phyloP scores from a whole-genome alignment of 257 asterid genomes.

The Solanum gracilifrons region DNA sequence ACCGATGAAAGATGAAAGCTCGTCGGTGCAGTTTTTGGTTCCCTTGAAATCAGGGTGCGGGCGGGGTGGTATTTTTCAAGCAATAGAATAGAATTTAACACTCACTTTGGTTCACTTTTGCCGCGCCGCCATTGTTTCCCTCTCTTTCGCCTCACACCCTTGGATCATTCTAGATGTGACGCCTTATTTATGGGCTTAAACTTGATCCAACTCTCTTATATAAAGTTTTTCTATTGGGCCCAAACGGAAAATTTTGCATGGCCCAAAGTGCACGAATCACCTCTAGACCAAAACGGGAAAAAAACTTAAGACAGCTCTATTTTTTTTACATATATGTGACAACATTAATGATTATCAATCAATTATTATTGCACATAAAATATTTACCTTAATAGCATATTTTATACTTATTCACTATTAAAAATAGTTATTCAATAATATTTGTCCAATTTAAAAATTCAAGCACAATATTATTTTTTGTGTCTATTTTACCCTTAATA shows the following conservation, averaged over 20 bases:
- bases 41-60: background rate
- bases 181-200: background rate
- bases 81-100: background rate
- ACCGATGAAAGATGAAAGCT: background rate
- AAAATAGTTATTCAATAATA: no score
- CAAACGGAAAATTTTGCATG: background rate
- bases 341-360: background rate
- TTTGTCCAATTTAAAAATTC: no score
- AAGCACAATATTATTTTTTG: background rate
- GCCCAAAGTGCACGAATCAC: background rate
- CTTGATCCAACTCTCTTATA: background rate
- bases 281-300: background rate
- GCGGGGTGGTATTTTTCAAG: background rate
- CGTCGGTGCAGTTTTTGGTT: background rate
- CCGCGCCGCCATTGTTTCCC: slow-evolving; percentile 2
- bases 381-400: background rate
- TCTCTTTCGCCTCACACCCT: background rate
- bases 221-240: background rate
- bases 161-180: background rate
- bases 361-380: background rate
- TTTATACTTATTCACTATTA: no score
- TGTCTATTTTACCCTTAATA: no score
- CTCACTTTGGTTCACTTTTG: background rate
- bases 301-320: background rate
- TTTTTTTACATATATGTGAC: background rate